Evolutionary conservation across 345 rosid genomes (phyloP).

Genomic region (Ricinus communis): DNA sequence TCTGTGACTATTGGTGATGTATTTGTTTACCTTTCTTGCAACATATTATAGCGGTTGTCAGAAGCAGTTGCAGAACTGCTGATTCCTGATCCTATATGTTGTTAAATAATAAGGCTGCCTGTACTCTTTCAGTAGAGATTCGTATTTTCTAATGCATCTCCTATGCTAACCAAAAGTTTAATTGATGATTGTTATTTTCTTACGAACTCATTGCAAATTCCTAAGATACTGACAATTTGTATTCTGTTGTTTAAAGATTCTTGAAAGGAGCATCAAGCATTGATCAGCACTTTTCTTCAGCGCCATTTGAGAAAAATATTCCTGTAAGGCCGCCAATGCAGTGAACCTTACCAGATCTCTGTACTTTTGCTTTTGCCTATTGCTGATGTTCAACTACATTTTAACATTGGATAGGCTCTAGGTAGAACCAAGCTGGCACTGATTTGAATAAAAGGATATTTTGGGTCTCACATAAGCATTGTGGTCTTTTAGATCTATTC

Average conservation of each 20-base stretch:
- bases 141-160: not conserved
- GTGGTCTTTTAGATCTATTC: not conserved
- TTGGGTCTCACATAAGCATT: not conserved
- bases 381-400: not conserved
- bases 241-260: slow-evolving; percentile 49
- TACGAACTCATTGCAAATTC: not conserved
- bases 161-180: not conserved
- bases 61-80: too few species aligned
- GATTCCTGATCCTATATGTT: too few species aligned
- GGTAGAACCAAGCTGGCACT: not conserved
- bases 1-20: too few species aligned
- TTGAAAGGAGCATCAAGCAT: slow-evolving; percentile 89
- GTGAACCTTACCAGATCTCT: not conserved
- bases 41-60: too few species aligned
- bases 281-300: slow-evolving; percentile 75
- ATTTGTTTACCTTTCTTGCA: too few species aligned
- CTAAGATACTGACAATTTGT: not conserved
- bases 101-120: too few species aligned
- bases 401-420: not conserved
- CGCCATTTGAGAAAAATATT: slow-evolving; percentile 75
- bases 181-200: slow-evolving; percentile 1
- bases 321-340: slow-evolving; percentile 57
- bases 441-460: not conserved
- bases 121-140: not conserved
- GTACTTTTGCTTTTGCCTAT: not conserved